Evolutionary conservation across 192 early-diverging fungal species (phyloP).

Genomic region (Coemansia sp.): DNA sequence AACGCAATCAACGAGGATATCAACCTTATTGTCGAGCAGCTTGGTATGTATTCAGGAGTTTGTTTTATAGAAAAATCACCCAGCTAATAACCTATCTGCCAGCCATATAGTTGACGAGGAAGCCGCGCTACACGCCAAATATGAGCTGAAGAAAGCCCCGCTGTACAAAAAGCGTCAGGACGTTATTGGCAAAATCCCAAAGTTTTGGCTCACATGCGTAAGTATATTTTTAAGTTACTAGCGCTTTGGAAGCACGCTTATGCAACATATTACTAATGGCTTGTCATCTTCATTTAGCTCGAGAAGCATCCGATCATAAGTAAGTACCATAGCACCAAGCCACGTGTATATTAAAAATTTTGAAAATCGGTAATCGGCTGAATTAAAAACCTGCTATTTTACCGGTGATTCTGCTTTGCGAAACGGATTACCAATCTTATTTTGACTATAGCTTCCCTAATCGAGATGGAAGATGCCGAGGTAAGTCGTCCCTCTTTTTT

Average conservation of each 20-base stretch:
- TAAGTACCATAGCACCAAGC: slow-evolving; percentile 21
- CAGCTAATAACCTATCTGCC: neutral
- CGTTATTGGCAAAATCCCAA: slow-evolving; percentile 54
- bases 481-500: slow-evolving; percentile 14
- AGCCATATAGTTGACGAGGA: slow-evolving; percentile 46
- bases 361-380: neutral
- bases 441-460: slow-evolving; percentile 40
- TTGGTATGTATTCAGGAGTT: slow-evolving; percentile 14
- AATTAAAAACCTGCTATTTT: slow-evolving; percentile 6
- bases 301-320: slow-evolving; percentile 54
- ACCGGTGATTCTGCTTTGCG: slow-evolving; percentile 10
- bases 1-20: slow-evolving; percentile 38
- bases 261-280: neutral
- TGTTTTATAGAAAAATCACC: too few species aligned
- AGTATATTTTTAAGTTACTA: slow-evolving; percentile 9
- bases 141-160: slow-evolving; percentile 48
- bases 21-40: slow-evolving; percentile 44
- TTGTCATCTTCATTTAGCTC: slow-evolving; percentile 25
- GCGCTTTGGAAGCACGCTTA: neutral
- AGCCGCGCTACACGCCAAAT: slow-evolving; percentile 51
- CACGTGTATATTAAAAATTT: neutral
- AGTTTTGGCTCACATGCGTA: slow-evolving; percentile 60
- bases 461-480: slow-evolving; percentile 51
- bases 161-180: slow-evolving; percentile 58
- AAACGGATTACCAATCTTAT: slow-evolving; percentile 7